Conservation (phyloP, 2,329 filamentous ascomycete species). For the Fusarium sp. region DNA sequence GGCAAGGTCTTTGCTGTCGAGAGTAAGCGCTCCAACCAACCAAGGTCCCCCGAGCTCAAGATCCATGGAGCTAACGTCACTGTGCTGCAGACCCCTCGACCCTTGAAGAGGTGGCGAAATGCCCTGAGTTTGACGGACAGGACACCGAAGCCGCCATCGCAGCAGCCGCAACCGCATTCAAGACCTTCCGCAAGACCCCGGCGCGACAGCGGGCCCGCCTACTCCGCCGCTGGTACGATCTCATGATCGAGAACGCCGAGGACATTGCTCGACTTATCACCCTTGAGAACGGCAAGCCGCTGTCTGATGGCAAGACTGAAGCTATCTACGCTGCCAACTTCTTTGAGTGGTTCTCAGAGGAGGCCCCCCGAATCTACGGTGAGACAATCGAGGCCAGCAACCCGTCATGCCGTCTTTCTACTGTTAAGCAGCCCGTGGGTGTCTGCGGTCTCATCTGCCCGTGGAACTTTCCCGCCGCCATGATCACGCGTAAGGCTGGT, state of each 20-base stretch:
- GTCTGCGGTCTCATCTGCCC: constrained; percentile 49
- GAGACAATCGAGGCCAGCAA: constrained; percentile 63
- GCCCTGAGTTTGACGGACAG: constrained; percentile 73
- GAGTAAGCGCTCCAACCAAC: constrained; percentile 52
- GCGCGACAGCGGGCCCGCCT: constrained; percentile 66
- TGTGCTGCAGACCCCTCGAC: constrained; percentile 69
- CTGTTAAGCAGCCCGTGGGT: constrained; percentile 47
- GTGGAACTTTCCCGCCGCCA: constrained; percentile 67
- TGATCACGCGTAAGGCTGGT: constrained; percentile 58
- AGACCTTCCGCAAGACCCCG: constrained; percentile 66
- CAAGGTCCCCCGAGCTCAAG: background rate
- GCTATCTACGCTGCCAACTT: constrained; percentile 66
- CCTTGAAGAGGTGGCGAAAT: constrained; percentile 70
- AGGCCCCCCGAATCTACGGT: constrained; percentile 61
- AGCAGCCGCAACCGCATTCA: constrained; percentile 66
- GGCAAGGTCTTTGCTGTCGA: constrained; percentile 76
- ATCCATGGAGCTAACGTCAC: constrained; percentile 19
- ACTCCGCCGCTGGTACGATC: constrained; percentile 70
- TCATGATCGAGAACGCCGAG: constrained; percentile 70
- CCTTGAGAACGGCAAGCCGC: constrained; percentile 74
- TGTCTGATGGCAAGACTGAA: constrained; percentile 67
- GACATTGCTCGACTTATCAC: constrained; percentile 73
- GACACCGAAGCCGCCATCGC: constrained; percentile 75
- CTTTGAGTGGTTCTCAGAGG: constrained; percentile 70
- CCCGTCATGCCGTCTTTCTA: constrained; percentile 61